Conservation (phyloP, 345 rosid genomes). For the Hypericum perforatum region DNA sequence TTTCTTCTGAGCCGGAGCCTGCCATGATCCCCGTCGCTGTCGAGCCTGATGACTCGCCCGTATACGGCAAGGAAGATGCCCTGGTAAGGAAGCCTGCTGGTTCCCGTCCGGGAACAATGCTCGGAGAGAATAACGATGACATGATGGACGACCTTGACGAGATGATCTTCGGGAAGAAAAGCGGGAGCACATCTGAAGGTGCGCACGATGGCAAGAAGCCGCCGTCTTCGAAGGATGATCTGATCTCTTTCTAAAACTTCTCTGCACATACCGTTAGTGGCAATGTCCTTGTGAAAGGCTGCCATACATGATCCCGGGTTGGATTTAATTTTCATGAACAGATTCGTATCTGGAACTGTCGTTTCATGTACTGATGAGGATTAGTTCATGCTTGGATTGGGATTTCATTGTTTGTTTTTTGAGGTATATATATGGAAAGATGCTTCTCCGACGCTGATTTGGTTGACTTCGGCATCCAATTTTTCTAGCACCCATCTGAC, state of each 20-base stretch:
- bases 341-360: too few species aligned
- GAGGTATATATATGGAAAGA: too few species aligned
- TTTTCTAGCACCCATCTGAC: too few species aligned
- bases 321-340: too few species aligned
- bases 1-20: conserved; percentile 46
- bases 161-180: conserved; percentile 89
- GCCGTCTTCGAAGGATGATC: conserved; percentile 65
- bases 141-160: conserved; percentile 98
- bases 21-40: conserved; percentile 82
- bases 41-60: conserved; percentile 71
- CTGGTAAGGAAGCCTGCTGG: conserved; percentile 70
- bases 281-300: too few species aligned
- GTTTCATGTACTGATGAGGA: too few species aligned
- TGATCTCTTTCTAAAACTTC: conserved; percentile 46
- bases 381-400: too few species aligned
- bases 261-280: too few species aligned
- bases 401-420: too few species aligned
- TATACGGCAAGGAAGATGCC: conserved; percentile 45
- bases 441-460: too few species aligned
- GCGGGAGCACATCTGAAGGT: conserved; percentile 42
- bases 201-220: conserved; percentile 49
- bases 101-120: conserved; percentile 34
- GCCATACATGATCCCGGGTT: too few species aligned
- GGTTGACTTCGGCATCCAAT: too few species aligned
- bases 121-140: conserved; percentile 55